Percentiles rank a stretch among this genome's conserved stretches.
Conservation (phyloP, 306 rosid species). For the Adenanthera pavonina region DNA sequence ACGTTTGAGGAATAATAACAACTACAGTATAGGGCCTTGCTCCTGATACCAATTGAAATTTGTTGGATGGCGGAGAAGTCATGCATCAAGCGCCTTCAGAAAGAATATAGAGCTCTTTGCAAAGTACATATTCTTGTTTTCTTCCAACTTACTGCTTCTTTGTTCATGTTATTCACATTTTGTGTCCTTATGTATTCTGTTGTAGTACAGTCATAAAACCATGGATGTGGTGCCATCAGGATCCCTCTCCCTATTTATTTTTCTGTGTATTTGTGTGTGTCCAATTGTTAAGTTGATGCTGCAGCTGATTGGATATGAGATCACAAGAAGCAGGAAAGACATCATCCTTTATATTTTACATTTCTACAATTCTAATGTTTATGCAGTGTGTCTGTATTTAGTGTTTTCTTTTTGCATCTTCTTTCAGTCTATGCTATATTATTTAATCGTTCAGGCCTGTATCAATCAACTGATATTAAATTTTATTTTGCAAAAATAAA, state of each 20-base stretch:
- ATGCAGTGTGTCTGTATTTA: slow-evolving; percentile 10
- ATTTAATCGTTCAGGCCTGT: slow-evolving; percentile 13
- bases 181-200: slow-evolving; percentile 22
- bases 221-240: not conserved
- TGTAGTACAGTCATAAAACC: not conserved
- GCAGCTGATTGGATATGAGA: slow-evolving; percentile 12
- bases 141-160: slow-evolving; percentile 4
- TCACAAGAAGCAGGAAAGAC: slow-evolving; percentile 21
- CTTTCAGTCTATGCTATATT: slow-evolving; percentile 6
- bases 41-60: slow-evolving; percentile 36
- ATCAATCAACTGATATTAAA: slow-evolving; percentile 15
- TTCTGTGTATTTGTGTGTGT: slow-evolving; percentile 14
- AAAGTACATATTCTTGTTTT: slow-evolving; percentile 60
- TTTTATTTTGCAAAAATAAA: not conserved
- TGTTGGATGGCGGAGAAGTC: slow-evolving; percentile 88
- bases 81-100: slow-evolving; percentile 94
- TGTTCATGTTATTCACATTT: slow-evolving; percentile 4
- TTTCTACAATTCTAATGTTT: slow-evolving; percentile 9
- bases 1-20: slow-evolving; percentile 24
- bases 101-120: slow-evolving; percentile 98
- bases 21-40: slow-evolving; percentile 34
- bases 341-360: slow-evolving; percentile 20
- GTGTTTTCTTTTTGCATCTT: slow-evolving; percentile 19
- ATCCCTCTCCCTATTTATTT: not conserved
- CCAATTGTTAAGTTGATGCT: slow-evolving; percentile 31